Conservation (phyloP, 768 basidiomycete genomes). For the Boletus rubroflammeus region DNA sequence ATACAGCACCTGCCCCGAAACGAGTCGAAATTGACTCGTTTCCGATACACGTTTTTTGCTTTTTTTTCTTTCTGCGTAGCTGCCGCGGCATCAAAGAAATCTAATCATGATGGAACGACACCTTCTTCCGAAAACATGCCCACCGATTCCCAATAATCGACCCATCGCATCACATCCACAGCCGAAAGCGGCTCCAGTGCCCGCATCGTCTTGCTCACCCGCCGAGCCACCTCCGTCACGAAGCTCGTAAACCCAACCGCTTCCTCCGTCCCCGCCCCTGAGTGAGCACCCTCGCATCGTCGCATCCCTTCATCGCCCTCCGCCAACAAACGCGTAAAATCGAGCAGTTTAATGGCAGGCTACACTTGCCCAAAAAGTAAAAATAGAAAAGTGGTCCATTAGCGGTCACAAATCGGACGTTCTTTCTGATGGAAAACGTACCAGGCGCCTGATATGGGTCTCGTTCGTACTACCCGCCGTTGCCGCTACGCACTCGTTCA, state of each 20-base stretch:
- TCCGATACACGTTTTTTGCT: neutral
- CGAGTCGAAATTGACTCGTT: neutral
- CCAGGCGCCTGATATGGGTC: conserved; percentile 28
- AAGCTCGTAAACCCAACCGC: conserved; percentile 14
- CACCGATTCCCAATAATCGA: conserved; percentile 36
- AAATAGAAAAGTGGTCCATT: neutral
- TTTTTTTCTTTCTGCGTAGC: neutral
- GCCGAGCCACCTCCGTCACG: conserved; percentile 26
- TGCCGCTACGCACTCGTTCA: conserved; percentile 12
- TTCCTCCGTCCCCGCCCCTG: neutral
- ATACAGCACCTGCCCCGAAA: neutral
- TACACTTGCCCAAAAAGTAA: neutral
- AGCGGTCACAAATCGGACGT: conserved; percentile 33
- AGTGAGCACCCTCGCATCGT: too few species aligned
- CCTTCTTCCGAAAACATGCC: conserved; percentile 20
- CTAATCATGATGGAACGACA: neutral
- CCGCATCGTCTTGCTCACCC: conserved; percentile 35
- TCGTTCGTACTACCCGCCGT: conserved; percentile 5
- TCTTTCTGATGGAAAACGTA: conserved; percentile 29
- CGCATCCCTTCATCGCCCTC: conserved; percentile 13
- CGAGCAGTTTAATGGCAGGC: conserved; percentile 3
- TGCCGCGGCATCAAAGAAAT: neutral
- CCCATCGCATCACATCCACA: conserved; percentile 32
- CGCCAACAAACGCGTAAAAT: conserved; percentile 25
- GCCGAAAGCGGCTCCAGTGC: conserved; percentile 23